A percentile compares a stretch with the other conserved stretches of the same genome.
These are phyloP conservation scores for Leccinum fibrillosum DNA, from an alignment of 768 basidiomycete genomes.

Conservation along the genomic window DNA sequence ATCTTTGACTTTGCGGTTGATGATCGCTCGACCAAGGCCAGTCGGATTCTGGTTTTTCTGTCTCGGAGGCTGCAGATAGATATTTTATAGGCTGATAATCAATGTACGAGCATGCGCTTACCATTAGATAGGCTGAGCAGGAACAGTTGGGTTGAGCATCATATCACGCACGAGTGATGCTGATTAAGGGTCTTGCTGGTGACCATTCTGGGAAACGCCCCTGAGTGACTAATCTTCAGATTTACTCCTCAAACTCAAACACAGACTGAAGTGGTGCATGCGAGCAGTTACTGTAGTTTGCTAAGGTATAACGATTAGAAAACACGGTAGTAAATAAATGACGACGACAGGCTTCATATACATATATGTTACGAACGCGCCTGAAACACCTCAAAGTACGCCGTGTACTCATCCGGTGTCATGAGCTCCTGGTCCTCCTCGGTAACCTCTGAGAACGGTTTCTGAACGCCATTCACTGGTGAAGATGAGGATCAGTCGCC, in stretches of 20 bases:
- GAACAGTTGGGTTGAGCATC: neutral
- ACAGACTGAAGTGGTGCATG: neutral
- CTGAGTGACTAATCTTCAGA: neutral
- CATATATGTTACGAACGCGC: slow-evolving; percentile 30
- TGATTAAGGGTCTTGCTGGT: slow-evolving; percentile 14
- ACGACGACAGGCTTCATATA: neutral
- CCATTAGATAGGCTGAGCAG: neutral
- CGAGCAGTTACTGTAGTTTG: slow-evolving; percentile 3
- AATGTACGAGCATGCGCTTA: neutral
- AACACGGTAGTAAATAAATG: slow-evolving; percentile 2
- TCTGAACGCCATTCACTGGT: slow-evolving; percentile 70
- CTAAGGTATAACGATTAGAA: slow-evolving; percentile 20
- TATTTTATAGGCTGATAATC: neutral
- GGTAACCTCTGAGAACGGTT: slow-evolving; percentile 76
- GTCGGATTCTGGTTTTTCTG: slow-evolving; percentile 63
- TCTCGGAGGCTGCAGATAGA: slow-evolving; percentile 47
- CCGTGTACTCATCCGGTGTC: slow-evolving; percentile 90
- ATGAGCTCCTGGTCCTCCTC: slow-evolving; percentile 92
- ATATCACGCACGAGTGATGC: neutral
- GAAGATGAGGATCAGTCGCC: neutral
- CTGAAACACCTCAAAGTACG: slow-evolving; percentile 71
- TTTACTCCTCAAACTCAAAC: neutral
- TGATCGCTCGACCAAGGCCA: slow-evolving; percentile 92
- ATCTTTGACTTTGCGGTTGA: slow-evolving; percentile 71
- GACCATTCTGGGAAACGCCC: slow-evolving; percentile 13